These are phyloP conservation scores for Cryptosporidium andersoni DNA, from an alignment of 169 alveolate species.

Conservation along the genomic window DNA sequence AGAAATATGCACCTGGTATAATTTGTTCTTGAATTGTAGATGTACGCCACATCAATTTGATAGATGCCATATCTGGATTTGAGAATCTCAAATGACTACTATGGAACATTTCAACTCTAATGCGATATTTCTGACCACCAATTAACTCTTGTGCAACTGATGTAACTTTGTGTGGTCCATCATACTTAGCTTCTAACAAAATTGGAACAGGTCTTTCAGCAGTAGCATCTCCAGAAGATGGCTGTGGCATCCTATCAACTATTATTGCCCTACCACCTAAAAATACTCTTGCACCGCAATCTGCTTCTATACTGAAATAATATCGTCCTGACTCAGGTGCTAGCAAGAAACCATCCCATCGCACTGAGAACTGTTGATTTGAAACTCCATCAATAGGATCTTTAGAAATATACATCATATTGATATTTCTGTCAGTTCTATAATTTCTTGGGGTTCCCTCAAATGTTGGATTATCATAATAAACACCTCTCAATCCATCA, in stretches of 20 bases:
- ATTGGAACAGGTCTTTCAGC: conserved; percentile 75
- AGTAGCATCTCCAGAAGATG: conserved; percentile 77
- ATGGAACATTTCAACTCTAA: conserved; percentile 84
- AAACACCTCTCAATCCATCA: conserved; percentile 81
- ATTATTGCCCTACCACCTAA: conserved; percentile 84
- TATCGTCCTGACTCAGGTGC: conserved; percentile 84
- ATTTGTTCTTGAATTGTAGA: conserved; percentile 78
- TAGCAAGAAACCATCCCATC: conserved; percentile 87
- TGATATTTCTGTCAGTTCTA: conserved; percentile 82
- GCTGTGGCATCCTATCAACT: conserved; percentile 84
- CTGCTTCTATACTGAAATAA: conserved; percentile 81
- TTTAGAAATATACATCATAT: conserved; percentile 80
- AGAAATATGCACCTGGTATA: conserved; percentile 82
- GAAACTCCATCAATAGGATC: conserved; percentile 84
- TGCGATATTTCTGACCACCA: conserved; percentile 85
- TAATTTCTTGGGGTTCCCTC: conserved; percentile 79
- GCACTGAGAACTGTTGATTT: conserved; percentile 83
- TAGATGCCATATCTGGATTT: conserved; percentile 76
- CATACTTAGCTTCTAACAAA: conserved; percentile 74
- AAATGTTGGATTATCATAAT: conserved; percentile 76
- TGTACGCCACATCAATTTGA: conserved; percentile 83
- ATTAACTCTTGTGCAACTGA: conserved; percentile 82
- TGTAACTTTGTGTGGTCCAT: conserved; percentile 72
- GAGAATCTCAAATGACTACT: conserved; percentile 81
- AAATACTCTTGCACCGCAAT: conserved; percentile 86